These are phyloP conservation scores for Canavalia ensiformis DNA, from an alignment of 306 rosid species.

Conservation along the genomic window DNA sequence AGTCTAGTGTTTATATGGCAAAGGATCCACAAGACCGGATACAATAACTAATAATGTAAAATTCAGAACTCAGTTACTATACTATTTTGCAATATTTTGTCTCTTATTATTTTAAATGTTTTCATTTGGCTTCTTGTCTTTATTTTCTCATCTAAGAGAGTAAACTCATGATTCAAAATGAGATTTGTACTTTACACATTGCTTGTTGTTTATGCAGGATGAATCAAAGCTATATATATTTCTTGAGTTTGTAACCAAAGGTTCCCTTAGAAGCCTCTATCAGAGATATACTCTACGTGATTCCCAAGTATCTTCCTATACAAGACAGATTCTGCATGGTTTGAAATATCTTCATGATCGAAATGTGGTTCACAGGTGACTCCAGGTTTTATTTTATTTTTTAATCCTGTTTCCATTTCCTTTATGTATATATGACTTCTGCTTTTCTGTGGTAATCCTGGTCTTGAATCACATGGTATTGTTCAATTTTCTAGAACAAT, in stretches of 20 bases:
- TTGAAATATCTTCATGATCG: conserved; percentile 94
- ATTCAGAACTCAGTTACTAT: background rate
- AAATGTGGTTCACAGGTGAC: conserved; percentile 91
- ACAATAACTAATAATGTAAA: background rate
- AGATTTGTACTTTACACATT: conserved; percentile 39
- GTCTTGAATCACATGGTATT: conserved; percentile 29
- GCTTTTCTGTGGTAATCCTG: conserved; percentile 28
- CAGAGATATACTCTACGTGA: conserved; percentile 71
- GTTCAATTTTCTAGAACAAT: conserved; percentile 7
- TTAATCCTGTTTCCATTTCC: conserved; percentile 5
- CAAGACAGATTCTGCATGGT: conserved; percentile 91
- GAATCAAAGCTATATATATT: conserved; percentile 83
- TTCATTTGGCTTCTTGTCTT: conserved; percentile 21
- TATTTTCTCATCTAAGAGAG: conserved; percentile 35
- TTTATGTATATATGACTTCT: conserved; percentile 13
- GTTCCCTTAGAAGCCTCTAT: conserved; percentile 83
- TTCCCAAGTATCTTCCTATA: conserved; percentile 85
- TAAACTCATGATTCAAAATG: conserved; percentile 31
- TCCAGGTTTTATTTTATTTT: conserved; percentile 31
- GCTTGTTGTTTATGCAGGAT: conserved; percentile 67
- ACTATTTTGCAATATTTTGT: conserved; percentile 9
- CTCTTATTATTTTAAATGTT: background rate
- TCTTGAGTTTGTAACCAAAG: conserved; percentile 89
- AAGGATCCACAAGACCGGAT: conserved; percentile 14
- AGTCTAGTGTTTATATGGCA: conserved; percentile 18